Base-by-base conservation (phyloP, 2,329 filamentous ascomycete species). In the Pezizomycotina sp. region DNA sequence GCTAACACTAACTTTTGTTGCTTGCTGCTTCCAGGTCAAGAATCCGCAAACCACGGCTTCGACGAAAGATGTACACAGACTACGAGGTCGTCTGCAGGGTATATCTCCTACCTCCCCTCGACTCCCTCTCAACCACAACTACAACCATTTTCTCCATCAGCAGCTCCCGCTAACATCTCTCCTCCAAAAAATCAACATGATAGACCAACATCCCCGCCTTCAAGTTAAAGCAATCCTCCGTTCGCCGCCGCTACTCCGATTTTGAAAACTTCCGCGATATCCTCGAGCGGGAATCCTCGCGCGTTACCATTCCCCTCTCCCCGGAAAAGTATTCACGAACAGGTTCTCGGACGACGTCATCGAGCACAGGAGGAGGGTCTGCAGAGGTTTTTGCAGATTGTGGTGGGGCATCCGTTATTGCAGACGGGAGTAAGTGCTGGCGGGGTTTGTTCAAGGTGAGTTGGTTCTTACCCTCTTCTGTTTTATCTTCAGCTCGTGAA, bases 181-280 rank as follows among this genome's bases (percentile, higher is more conserved):
- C 18, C 16, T 28, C 15, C 8, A 10, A 10, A 4, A 13, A 9
- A 21, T 20, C 4, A 18, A 12, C 29, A 20, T 21, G n/a, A 12
- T 24, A 52, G 49, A 98, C 89, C 61, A 98, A 98, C 63, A 98
- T 98, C 56, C 89, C 89, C 40, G 84, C 89, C 52, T 98, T 98
- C 70, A 95, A 95, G 65, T 44, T 52, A 31, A 48, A 52, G 49
- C 71, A 79, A 56, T 83, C 75, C 47, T 72, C 74, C 50, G 89
- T 98, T 45, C 82, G 84, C 50, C 75, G 89, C 46, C 81, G 89
- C 34, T 98, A 98, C 65, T 89, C 78, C 38, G 89, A 98, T 60
- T 98, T 98, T 58, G 89, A 98, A 63, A 86, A 92, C 62, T 98
- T 98, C 60, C 80, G 89, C 56, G 89, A 98, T 60, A 92, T 95